Evolutionary conservation across 441 rosid genomes (phyloP).

Genomic region (Cnidoscolus chayamansa): DNA sequence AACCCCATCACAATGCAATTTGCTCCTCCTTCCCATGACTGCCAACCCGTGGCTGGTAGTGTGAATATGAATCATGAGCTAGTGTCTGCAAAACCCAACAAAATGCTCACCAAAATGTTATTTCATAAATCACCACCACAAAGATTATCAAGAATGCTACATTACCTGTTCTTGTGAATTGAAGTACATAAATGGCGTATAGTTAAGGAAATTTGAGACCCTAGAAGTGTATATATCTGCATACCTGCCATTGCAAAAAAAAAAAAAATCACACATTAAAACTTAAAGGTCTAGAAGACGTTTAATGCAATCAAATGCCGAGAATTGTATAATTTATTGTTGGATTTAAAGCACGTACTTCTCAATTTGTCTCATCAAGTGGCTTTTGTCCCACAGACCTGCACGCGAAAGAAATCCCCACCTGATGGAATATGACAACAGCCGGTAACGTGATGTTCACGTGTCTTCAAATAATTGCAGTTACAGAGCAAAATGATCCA

Average conservation of each 20-base stretch:
- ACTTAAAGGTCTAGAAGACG: too few relatives aligned
- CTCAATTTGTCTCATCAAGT: conserved; percentile 93
- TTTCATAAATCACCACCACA: not conserved
- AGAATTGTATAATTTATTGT: not conserved
- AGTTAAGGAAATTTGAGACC: conserved; percentile 83
- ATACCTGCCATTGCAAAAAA: conserved; percentile 48
- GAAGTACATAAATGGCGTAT: conserved; percentile 90
- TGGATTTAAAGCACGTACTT: conserved; percentile 44
- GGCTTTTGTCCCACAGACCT: conserved; percentile 96
- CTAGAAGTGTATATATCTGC: conserved; percentile 92
- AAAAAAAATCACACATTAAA: not conserved
- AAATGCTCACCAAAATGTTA: not conserved
- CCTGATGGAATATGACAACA: conserved; percentile 38
- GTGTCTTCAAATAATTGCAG: not conserved
- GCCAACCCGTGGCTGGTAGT: conserved; percentile 30
- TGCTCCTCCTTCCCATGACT: conserved; percentile 20
- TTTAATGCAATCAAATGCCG: not conserved
- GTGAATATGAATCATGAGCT: conserved; percentile 63
- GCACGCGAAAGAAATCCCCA: conserved; percentile 98
- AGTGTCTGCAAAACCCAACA: conserved; percentile 57
- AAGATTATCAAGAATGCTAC: not conserved
- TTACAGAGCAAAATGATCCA: not conserved
- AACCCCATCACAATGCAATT: not conserved
- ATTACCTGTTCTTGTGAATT: conserved; percentile 88
- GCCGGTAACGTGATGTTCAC: conserved; percentile 12